These are phyloP conservation scores for Botrytis fabae DNA, from an alignment of 2,329 filamentous ascomycete species.

Conservation along the genomic window DNA sequence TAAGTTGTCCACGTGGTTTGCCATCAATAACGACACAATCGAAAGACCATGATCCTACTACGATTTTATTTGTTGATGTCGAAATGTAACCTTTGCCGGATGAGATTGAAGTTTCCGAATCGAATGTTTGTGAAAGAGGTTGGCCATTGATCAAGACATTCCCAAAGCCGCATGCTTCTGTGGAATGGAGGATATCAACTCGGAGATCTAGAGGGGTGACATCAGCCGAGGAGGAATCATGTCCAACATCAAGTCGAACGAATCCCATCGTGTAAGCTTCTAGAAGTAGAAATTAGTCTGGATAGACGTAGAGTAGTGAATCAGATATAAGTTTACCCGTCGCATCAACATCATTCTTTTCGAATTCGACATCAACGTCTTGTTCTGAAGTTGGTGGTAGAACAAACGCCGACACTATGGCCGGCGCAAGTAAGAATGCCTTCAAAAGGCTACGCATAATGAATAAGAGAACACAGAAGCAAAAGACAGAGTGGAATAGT, in stretches of 20 bases:
- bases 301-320: accelerated
- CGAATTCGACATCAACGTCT: background rate
- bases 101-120: slow-evolving; percentile 22
- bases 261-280: slow-evolving; percentile 29
- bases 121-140: slow-evolving; percentile 43
- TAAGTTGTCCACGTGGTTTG: slow-evolving; percentile 46
- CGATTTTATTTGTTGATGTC: slow-evolving; percentile 43
- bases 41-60: slow-evolving; percentile 51
- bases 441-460: slow-evolving; percentile 40
- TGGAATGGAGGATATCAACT: slow-evolving; percentile 49
- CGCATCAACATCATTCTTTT: background rate
- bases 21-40: slow-evolving; percentile 48
- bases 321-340: background rate
- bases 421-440: slow-evolving; percentile 38
- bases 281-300: slow-evolving; percentile 2
- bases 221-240: slow-evolving; percentile 32
- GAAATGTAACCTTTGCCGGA: slow-evolving; percentile 47
- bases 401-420: slow-evolving; percentile 34
- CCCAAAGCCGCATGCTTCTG: slow-evolving; percentile 48
- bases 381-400: slow-evolving; percentile 25
- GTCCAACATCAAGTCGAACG: slow-evolving; percentile 29
- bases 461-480: slow-evolving; percentile 1
- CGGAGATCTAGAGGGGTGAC: slow-evolving; percentile 38
- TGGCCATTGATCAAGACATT: slow-evolving; percentile 52
- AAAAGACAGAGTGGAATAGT: slow-evolving; percentile 4